Conservation (phyloP, 257 asterid species). For the Solanum sejunctum region DNA sequence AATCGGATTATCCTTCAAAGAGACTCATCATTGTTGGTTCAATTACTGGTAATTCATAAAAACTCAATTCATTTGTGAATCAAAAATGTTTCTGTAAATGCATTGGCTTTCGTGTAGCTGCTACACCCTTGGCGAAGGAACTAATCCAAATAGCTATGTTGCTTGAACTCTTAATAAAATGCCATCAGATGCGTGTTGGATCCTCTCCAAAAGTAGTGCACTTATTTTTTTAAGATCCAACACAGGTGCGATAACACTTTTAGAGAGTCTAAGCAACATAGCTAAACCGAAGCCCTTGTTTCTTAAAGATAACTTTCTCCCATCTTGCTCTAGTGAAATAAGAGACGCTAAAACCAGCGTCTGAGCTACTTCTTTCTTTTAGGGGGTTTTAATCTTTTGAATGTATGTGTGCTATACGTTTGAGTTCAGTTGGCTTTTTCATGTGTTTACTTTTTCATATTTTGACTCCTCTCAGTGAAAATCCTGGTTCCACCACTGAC, state of each 20-base stretch:
- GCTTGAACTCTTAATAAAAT: neutral
- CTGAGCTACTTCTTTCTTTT: neutral
- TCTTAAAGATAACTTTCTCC: neutral
- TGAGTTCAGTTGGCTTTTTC: neutral
- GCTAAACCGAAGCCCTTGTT: neutral
- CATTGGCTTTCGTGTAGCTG: neutral
- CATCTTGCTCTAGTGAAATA: neutral
- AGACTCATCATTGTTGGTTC: constrained; percentile 91
- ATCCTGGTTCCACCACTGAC: neutral
- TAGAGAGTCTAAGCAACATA: neutral
- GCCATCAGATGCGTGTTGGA: neutral
- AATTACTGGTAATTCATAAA: constrained; percentile 28
- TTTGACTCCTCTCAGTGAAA: neutral
- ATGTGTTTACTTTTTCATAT: neutral
- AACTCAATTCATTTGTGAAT: neutral
- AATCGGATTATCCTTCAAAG: constrained; percentile 73
- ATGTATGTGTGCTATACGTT: neutral
- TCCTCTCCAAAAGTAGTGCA: neutral
- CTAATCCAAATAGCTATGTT: neutral
- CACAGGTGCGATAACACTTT: neutral
- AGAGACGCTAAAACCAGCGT: neutral
- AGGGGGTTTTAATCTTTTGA: neutral
- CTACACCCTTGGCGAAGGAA: neutral
- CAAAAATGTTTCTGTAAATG: neutral
- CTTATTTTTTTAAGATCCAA: neutral